Evolutionary conservation across 2,329 filamentous ascomycete genomes (phyloP), one percentile per base, ranked within the genome.

Genomic region (Trichoderma endophyticum): DNA sequence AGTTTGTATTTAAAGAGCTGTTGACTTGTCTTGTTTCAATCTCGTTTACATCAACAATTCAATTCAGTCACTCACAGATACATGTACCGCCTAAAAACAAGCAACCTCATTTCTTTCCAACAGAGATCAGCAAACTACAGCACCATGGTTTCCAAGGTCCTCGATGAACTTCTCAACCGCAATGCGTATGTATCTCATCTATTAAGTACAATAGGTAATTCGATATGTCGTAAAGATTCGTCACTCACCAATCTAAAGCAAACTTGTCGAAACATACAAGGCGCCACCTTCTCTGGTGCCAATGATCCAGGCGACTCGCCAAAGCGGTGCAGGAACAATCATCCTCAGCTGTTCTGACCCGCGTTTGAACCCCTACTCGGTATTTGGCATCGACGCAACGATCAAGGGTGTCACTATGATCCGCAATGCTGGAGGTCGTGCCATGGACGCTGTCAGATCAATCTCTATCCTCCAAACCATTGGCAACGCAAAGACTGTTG

Each of bases 311-410:
- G 28, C 36, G 4, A 12, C 26, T 26, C 65, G 65, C n/a, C 26
- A 60, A 48, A 4, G 7, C 6, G 65, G 65, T 14, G 36, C 36
- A n/a, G 56, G 54, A 3, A 24, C 56, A 7, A 68, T 68, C 8
- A 68, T 68, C 36, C 18, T 68, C 26, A 68, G 34, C 65, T 68
- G 65, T 7, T 68, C 65, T 59, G 65, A 68, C 8, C 65, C 65
- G 18, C 65, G 65, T 6, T 32, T 68, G 6, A 68, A 68, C 15
- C 65, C 56, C 0, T 60, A 68, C 7, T 12, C 28, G n/a, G 6
- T 68, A 14, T 68, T 68, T 18, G 65, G 65, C 4, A 30, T 68
- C 4, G 65, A 68, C 6, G 4, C 65, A 1, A 60, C 26, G 8
- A 26, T 68, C 28, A 59, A 24, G 6, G 65, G 65, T 0, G 15